Evolutionary conservation across 129 eudicot genomes (phyloP).

Genomic region (carrot (Daucus carota)): DNA sequence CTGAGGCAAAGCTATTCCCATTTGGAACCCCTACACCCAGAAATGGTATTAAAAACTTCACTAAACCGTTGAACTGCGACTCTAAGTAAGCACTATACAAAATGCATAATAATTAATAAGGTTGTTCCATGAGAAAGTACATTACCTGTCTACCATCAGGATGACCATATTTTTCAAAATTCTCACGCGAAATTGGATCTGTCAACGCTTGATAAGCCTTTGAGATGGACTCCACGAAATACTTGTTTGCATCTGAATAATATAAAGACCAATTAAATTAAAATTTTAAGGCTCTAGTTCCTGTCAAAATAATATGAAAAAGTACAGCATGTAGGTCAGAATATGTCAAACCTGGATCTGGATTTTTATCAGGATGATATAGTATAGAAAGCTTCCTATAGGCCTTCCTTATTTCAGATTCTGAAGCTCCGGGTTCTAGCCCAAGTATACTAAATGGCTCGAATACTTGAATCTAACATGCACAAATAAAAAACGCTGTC

Average conservation of each 20-base stretch:
- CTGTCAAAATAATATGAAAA: neutral
- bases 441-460: constrained; percentile 95
- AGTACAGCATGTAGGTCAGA: constrained; percentile 2
- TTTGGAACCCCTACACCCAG: constrained; percentile 79
- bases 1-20: constrained; percentile 94
- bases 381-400: constrained; percentile 85
- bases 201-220: constrained; percentile 97
- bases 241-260: constrained; percentile 67
- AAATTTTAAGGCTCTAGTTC: neutral
- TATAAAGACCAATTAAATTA: constrained; percentile 3
- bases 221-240: constrained; percentile 75
- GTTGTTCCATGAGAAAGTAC: neutral
- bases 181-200: constrained; percentile 91
- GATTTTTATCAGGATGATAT: constrained; percentile 98
- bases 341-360: constrained; percentile 75
- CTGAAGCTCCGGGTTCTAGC: constrained; percentile 85
- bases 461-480: constrained; percentile 61
- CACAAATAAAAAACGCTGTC: constrained; percentile 1
- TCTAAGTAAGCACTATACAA: neutral
- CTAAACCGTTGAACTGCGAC: neutral
- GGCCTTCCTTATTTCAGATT: constrained; percentile 78
- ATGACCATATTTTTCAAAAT: constrained; percentile 87
- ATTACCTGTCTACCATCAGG: constrained; percentile 94
- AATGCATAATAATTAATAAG: neutral
- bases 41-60: constrained; percentile 7